phyloP scores from a whole-genome alignment of 495 filamentous ascomycete genomes.

The Penicillium canariense region DNA sequence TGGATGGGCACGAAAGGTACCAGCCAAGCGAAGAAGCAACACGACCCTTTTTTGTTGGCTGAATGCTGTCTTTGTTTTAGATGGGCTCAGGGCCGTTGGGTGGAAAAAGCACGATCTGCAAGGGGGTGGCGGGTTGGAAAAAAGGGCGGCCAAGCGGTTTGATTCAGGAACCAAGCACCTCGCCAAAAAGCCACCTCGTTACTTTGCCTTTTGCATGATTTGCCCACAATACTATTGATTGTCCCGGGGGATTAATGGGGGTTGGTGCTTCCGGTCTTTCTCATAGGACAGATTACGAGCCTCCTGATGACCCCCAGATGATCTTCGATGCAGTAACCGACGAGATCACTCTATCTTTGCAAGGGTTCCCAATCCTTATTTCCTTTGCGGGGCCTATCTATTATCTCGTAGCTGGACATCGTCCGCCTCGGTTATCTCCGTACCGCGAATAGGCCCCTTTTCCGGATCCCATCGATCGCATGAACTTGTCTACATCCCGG shows the following conservation, averaged over 20 bases:
- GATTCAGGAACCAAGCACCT: constrained; percentile 3
- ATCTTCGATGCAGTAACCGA: background rate
- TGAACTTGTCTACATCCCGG: background rate
- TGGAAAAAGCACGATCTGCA: constrained; percentile 15
- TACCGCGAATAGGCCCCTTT: background rate
- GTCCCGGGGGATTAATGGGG: background rate
- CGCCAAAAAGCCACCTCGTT: background rate
- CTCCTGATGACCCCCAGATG: background rate
- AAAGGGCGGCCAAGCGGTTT: constrained; percentile 4
- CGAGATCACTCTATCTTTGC: background rate
- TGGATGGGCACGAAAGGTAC: background rate
- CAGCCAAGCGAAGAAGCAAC: constrained; percentile 1
- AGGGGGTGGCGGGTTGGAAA: constrained; percentile 18
- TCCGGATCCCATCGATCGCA: background rate
- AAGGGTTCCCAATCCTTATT: background rate
- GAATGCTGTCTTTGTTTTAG: background rate
- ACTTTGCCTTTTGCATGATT: background rate
- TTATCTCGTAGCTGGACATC: background rate
- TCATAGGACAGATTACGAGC: background rate
- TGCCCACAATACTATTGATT: constrained; percentile 11
- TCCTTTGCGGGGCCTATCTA: background rate
- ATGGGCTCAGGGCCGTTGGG: constrained; percentile 7
- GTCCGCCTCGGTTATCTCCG: background rate
- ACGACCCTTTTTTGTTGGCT: background rate
- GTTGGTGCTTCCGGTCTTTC: background rate